Evolutionary conservation across 345 rosid species (phyloP), one percentile per base, ranked within the genome.

Genomic region (Cardiospermum halicacabum): DNA sequence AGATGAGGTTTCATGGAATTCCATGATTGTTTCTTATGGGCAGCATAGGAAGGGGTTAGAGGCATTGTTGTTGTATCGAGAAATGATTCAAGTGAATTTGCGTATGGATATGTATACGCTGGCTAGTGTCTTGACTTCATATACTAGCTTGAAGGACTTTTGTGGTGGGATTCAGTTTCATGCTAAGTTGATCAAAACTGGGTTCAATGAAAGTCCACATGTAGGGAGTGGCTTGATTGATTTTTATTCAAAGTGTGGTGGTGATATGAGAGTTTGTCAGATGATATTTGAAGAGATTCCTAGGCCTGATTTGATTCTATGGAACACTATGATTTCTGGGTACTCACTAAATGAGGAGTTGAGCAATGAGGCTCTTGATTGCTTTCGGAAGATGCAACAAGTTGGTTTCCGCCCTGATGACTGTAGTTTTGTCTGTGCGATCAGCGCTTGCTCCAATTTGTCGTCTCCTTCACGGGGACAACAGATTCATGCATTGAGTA

Each of bases 271-370:
- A 62, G 85, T 86, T 16, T 77, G 86, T 28, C 54, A 56, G 62
- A 93, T 82, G 76, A 80, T 93, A n/a, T 88, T 93, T 56, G 73
- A 71, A 51, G 98, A 88, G 83, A 77, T 86, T 71, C 47, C 36
- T 9, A 64, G 64, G 5, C 84, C 85, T 49, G 97, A 92, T 73
- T 78, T 84, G 70, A 89, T 90, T 77, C 77, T 88, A 8, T 93
- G 97, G 98, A 93, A 93, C 75, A 88, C 97, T 0, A 85, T 90
- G 90, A 86, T 93, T 73, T 85, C 85, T 3, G 97, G 96, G 37
- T 90, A 88, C 66, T 88, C 97, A 0, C 75, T 75, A 70, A 73
- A 81, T 28, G 89, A 85, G 66, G 89, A 81, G 27, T 78, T 85
- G 51, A 81, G 84, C 9, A 86, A 81, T 64, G 86, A 81, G 72